These are phyloP conservation scores for Vitis rupestris DNA, from an alignment of 164 flowering plant species.

Conservation along the genomic window DNA sequence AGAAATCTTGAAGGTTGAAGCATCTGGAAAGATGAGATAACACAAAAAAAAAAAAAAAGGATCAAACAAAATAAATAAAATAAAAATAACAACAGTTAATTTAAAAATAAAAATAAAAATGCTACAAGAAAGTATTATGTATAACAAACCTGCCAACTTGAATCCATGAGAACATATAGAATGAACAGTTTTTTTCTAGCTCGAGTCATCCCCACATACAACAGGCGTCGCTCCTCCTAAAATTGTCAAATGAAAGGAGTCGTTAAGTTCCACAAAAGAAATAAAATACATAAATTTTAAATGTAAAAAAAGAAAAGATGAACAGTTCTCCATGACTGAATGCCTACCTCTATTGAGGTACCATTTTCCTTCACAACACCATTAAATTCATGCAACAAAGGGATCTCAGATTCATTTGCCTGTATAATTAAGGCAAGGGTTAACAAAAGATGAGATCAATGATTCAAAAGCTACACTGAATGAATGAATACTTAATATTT, in stretches of 20 bases:
- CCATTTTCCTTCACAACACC: slow-evolving; percentile 49
- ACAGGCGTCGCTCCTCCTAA: slow-evolving; percentile 86
- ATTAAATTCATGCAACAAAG: slow-evolving; percentile 73
- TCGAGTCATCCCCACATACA: slow-evolving; percentile 98
- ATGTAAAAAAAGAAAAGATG: not conserved
- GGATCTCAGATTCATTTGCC: slow-evolving; percentile 95
- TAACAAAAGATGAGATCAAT: no score
- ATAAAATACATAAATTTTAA: not conserved
- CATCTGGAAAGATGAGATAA: slow-evolving; percentile 44
- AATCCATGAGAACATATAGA: slow-evolving; percentile 69
- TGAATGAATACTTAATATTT: no score
- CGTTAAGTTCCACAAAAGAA: not conserved
- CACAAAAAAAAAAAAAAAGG: slow-evolving; percentile 1
- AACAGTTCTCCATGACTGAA: not conserved
- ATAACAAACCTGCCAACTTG: slow-evolving; percentile 76
- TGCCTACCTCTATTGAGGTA: slow-evolving; percentile 62
- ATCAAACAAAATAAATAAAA: not conserved
- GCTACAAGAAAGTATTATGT: not conserved
- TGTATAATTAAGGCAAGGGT: slow-evolving; percentile 15
- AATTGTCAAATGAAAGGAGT: slow-evolving; percentile 3
- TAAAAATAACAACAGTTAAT: not conserved
- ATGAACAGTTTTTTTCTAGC: slow-evolving; percentile 80
- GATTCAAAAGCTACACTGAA: no score
- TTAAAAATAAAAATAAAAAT: not conserved
- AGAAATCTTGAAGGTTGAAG: slow-evolving; percentile 91